Base-by-base conservation (phyloP, 1,284 basidiomycete species). In the Coriolopsis trogii region DNA sequence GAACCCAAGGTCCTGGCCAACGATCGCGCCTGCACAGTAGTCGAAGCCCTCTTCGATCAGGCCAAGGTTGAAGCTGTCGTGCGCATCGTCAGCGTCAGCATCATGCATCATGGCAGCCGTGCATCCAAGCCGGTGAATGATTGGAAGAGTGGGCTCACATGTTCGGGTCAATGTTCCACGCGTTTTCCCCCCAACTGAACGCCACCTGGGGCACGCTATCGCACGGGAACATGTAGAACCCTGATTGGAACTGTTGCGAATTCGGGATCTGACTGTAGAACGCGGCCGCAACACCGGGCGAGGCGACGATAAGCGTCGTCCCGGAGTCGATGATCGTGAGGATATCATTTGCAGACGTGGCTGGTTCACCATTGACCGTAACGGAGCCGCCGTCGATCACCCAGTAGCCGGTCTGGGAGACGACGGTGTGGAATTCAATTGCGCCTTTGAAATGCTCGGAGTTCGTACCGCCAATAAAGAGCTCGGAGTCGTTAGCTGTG, bases 401-500 rank as follows among this genome's bases (percentile, higher is more conserved):
- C 76, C 76, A 80, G 60, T 63, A 79, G 5, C 69, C 76, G 4
- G 49, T 23, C 24, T 28, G 16, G 20, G 42, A 41, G 6, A n/a
- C 46, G 21, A 52, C 10, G 13, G n/a, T 15, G 44, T 62, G 58
- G 31, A 31, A 55, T 38, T 56, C 59, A 49, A 76, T 63, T 18
- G 53, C 53, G 49, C 67, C 79, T n/a, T 61, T 71, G 62, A 76
- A 79, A 38, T 74, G 59, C 3, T 55, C 40, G 8, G 52, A 56
- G 60, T 83, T 70, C 0, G 71, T 68, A 8, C 81, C 84, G 39
- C 87, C 87, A 42, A 89, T 67, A 59, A 70, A 77, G 10, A 89
- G 77, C 61, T 82, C 77, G 18, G 78, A 76, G 5, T 72, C 73
- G 26, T 56, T 51, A 2, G 59, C 41, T 9, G 74, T 66, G 33